Evolutionary conservation across 169 alveolate genomes (phyloP), one percentile per base, ranked within the genome.

Genomic region (Eimeria sp.): DNA sequence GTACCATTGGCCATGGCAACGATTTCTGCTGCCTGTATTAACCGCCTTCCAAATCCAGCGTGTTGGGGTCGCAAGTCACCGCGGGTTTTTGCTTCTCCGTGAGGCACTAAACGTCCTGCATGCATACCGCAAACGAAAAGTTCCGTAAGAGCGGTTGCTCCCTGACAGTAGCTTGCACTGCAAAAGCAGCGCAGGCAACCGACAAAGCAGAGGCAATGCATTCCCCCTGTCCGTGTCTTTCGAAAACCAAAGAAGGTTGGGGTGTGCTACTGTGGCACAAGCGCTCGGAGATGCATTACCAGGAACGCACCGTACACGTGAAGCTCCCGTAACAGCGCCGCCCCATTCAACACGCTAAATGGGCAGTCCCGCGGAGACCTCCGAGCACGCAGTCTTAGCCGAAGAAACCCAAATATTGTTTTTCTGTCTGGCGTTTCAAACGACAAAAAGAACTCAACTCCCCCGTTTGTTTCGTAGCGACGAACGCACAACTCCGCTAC

Each of bases 301-400:
- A 91, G 34, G 97, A 92, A 7, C 96, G 95, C 76, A 97, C 98
- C 99, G 94, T 99, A 99, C 65, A 99, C 99, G 96, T 99, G 99
- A 63, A 99, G 96, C 91, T 99, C 99, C 18, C 99, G 97, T 27
- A 99, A 98, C 49, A 99, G 97, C 11, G 99, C 99, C 34, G 99
- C 97, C 13, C 98, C 97, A 30, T 95, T 92, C 92, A 78, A 65
- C 51, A 67, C 97, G 51, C 97, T 93, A 97, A 92, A 97, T 91
- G 96, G 98, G 65, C 87, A 97, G 83, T 97, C 96, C 86, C 89
- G 93, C 72, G 98, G 95, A 54, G 45, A 22, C 61, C 93, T 34
- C 40, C 65, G 58, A n/a, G 40, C 65, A 25, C 93, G 93, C 76
- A 98, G 95, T 5, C 99, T 97, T 61, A 99, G 97, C 40, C 99